Conservation (phyloP, 2,329 filamentous ascomycete genomes). For the Diaporthe ampelina region DNA sequence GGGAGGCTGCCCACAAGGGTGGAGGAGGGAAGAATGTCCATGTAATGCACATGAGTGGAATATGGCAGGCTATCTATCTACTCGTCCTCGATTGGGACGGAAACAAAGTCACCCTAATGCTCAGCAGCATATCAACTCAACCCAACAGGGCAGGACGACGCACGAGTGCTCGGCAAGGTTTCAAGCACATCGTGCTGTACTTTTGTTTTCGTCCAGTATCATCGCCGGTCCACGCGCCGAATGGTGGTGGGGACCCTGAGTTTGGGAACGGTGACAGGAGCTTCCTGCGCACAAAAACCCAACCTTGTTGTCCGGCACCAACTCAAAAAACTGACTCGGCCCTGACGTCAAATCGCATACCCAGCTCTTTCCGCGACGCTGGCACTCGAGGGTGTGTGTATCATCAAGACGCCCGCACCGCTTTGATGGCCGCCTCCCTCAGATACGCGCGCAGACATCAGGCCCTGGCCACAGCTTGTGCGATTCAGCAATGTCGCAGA, state of each 20-base stretch:
- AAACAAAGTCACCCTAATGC: background rate
- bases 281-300: slow-evolving; percentile 16
- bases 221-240: background rate
- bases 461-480: background rate
- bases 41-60: background rate
- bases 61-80: background rate
- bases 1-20: background rate
- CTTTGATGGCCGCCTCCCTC: slow-evolving; percentile 15
- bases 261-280: slow-evolving; percentile 1
- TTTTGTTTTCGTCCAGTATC: background rate
- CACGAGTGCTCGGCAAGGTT: background rate
- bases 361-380: background rate
- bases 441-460: background rate
- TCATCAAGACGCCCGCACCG: slow-evolving; percentile 1
- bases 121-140: background rate
- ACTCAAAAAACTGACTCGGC: slow-evolving; percentile 27
- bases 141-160: background rate
- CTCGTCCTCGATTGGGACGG: too few relatives aligned
- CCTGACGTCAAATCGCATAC: slow-evolving; percentile 31
- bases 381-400: slow-evolving; percentile 19
- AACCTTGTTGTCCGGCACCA: slow-evolving; percentile 7
- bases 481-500: slow-evolving; percentile 24
- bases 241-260: background rate
- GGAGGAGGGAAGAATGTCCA: background rate
- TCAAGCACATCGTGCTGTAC: background rate